Evolutionary conservation across 345 rosid species (phyloP), one percentile per base, ranked within the genome.

Genomic region (Viola odorata): DNA sequence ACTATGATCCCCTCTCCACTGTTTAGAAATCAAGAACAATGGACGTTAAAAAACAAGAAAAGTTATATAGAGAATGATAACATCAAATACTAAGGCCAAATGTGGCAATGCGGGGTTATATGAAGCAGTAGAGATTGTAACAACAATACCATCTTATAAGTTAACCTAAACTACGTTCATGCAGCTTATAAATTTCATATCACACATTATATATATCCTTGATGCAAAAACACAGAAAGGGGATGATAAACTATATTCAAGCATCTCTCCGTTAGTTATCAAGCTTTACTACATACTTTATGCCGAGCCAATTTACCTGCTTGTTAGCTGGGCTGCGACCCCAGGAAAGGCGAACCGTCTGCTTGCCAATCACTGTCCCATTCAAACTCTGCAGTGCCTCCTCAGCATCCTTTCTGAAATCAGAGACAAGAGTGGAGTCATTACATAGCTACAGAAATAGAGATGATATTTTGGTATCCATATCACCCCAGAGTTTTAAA

Each of bases 331-430:
- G 88, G 61, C 73, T 89, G 60, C 97, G 89, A 49, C 97, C 97
- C 98, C 98, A 92, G 16, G 98, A 89, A 70, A 92, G 94, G 8
- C 98, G 91, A 57, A 92, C 91, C 13, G 90, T 82, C 71, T 94
- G 95, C 77, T 89, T 89, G 61, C 99, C 97, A 6, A 94, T 85
- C 37, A 75, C 78, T 51, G 90, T 81, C 59, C 89, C 96, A 15
- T 87, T 88, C 78, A 89, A 77, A 57, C 63, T 79, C 74, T 87
- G 77, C 51, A 94, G 75, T 32, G 99, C 91, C 36, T 83, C 91
- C 83, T 87, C 97, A 3, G 97, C 99, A 70, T 73, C 77, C 69
- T 88, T 87, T 82, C 99, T 94, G 72, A 57, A 62, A 75, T 69
- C 53, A 53, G 42, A 62, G 14, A 53, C 45, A 66, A 58, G 42